These are phyloP conservation scores for maize (Zea mays) DNA, from an alignment of 176 grass and related monocot species.

Conservation along the genomic window DNA sequence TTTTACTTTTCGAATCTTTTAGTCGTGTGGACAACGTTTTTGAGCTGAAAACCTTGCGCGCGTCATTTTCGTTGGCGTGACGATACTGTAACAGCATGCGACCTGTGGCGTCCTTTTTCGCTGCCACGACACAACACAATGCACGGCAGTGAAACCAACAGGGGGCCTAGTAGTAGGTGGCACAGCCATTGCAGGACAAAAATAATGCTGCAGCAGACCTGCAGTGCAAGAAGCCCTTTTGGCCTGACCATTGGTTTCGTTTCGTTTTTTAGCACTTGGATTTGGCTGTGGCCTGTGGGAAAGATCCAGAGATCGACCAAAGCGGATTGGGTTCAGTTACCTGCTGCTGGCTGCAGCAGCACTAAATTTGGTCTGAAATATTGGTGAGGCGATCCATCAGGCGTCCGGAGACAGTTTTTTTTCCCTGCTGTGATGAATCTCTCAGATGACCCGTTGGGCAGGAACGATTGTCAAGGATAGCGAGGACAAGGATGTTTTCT, in stretches of 20 bases:
- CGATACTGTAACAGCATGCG: too few relatives aligned
- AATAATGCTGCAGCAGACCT: not conserved
- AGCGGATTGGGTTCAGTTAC: not conserved
- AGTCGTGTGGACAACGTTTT: too few relatives aligned
- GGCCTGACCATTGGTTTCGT: slow-evolving; percentile 2
- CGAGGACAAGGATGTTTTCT: too few relatives aligned
- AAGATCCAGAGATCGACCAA: not conserved
- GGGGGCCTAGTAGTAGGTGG: not conserved
- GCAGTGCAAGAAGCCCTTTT: not conserved
- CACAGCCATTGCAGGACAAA: not conserved
- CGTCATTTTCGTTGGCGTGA: too few relatives aligned
- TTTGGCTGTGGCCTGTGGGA: not conserved
- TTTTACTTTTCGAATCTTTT: too few relatives aligned
- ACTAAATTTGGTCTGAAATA: not conserved
- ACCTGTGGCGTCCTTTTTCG: too few relatives aligned
- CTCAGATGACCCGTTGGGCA: not conserved
- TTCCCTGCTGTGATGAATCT: not conserved
- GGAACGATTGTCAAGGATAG: not conserved
- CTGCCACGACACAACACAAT: too few relatives aligned
- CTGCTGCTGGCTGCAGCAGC: not conserved
- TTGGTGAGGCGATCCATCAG: not conserved
- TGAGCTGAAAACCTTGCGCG: too few relatives aligned
- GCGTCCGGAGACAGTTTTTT: not conserved
- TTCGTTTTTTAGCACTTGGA: not conserved
- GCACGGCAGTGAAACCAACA: too few relatives aligned